These are phyloP conservation scores for Phoma sp. DNA, from an alignment of 2,329 filamentous ascomycete species.

Conservation along the genomic window DNA sequence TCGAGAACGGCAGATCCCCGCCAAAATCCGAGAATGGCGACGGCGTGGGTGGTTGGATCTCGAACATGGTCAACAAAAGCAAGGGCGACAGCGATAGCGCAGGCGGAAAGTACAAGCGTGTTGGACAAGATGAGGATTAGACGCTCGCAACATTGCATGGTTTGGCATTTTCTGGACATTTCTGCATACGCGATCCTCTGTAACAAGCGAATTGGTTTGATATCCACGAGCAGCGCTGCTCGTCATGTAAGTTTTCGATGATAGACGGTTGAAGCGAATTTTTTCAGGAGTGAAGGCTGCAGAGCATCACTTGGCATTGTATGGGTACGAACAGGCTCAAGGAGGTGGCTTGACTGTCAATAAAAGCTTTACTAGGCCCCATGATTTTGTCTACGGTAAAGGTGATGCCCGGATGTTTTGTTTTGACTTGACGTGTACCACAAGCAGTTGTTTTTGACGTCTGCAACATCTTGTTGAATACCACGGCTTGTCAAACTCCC, in stretches of 20 bases:
- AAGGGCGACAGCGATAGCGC: slow-evolving; percentile 52
- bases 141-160: slow-evolving; percentile 7
- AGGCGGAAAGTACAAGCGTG: slow-evolving; percentile 54
- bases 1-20: slow-evolving; percentile 58
- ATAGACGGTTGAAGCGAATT: slow-evolving; percentile 39
- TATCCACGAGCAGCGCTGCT: slow-evolving; percentile 30
- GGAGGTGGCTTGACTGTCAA: slow-evolving; percentile 11
- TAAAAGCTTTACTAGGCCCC: slow-evolving; percentile 13
- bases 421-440: background rate
- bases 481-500: too few relatives aligned
- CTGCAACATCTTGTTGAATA: background rate
- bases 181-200: slow-evolving; percentile 25
- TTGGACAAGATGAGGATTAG: slow-evolving; percentile 51
- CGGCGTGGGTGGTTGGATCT: slow-evolving; percentile 73
- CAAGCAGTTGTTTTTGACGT: background rate
- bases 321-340: slow-evolving; percentile 14
- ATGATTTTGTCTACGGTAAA: slow-evolving; percentile 2
- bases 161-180: slow-evolving; percentile 29
- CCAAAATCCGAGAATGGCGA: slow-evolving; percentile 49
- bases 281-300: slow-evolving; percentile 23
- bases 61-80: slow-evolving; percentile 65
- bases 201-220: slow-evolving; percentile 31
- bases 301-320: slow-evolving; percentile 20
- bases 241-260: slow-evolving; percentile 29
- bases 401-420: slow-evolving; percentile 10